Evolutionary conservation across 2,329 filamentous ascomycete species (phyloP).

Genomic region (Conoideocrella luteorostrata): DNA sequence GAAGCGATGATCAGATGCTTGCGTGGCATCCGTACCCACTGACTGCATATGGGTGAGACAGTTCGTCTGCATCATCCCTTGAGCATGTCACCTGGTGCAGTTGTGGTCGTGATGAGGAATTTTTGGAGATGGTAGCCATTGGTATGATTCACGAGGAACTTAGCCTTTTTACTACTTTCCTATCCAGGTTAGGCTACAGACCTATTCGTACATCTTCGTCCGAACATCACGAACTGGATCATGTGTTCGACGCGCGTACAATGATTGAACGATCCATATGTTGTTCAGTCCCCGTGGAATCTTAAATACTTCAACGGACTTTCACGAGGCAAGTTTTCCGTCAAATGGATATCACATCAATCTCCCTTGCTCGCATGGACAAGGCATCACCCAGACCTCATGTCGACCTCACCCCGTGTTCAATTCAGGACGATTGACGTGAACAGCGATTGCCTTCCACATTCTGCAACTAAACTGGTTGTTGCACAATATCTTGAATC

Average conservation of each 20-base stretch:
- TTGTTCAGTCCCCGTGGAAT: too few species aligned
- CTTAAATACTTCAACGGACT: too few species aligned
- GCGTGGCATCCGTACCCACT: not conserved
- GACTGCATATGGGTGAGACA: too few species aligned
- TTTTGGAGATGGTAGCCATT: too few species aligned
- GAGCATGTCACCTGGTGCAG: too few species aligned
- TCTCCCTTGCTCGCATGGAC: not conserved
- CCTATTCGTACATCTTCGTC: too few species aligned
- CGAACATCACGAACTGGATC: not conserved
- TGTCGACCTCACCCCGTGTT: constrained; percentile 13
- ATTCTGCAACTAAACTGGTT: constrained; percentile 38
- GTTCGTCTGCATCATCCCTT: too few species aligned
- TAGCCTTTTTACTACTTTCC: not conserved
- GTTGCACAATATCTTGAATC: constrained; percentile 36
- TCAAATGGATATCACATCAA: too few species aligned
- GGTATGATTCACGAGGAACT: not conserved
- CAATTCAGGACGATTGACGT: constrained; percentile 21
- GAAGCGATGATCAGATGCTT: not conserved
- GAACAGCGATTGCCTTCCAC: constrained; percentile 29
- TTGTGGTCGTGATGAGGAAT: too few species aligned
- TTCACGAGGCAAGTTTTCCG: too few species aligned
- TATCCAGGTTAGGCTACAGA: too few species aligned
- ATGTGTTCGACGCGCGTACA: not conserved
- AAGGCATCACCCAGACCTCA: constrained; percentile 6
- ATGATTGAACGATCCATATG: too few species aligned